phyloP scores from a whole-genome alignment of 169 alveolate species.

The Plasmodium cynomolgi region DNA sequence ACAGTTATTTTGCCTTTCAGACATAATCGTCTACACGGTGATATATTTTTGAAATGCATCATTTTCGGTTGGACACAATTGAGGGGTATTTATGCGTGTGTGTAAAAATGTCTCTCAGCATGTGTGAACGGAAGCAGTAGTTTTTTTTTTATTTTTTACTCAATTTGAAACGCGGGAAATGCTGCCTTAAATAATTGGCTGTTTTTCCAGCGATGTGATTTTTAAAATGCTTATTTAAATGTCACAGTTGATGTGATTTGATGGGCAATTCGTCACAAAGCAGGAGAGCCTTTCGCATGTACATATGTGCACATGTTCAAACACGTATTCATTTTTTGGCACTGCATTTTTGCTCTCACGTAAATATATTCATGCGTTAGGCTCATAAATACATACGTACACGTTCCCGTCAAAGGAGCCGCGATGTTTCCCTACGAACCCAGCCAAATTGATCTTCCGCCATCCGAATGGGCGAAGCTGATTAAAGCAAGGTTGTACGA shows the following conservation, averaged over 20 bases:
- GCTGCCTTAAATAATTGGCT: background rate
- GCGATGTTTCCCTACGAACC: conserved; percentile 74
- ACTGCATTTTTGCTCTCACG: background rate
- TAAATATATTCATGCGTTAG: background rate
- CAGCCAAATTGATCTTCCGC: conserved; percentile 56
- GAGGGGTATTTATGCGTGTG: conserved; percentile 1
- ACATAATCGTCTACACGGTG: conserved; percentile 6
- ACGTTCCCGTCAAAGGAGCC: background rate
- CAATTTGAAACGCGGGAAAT: background rate
- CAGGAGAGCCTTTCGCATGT: background rate
- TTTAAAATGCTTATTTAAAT: background rate
- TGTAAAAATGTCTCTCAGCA: background rate
- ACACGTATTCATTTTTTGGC: background rate
- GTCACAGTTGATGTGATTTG: background rate
- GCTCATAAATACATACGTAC: conserved; percentile 8
- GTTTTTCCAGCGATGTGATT: background rate
- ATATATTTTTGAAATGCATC: conserved; percentile 62
- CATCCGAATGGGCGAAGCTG: conserved; percentile 68
- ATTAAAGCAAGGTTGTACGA: conserved; percentile 54
- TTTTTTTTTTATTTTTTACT: conserved; percentile 6
- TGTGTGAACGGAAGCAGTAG: background rate
- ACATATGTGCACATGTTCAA: background rate
- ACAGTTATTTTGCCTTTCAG: conserved; percentile 14
- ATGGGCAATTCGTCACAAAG: background rate
- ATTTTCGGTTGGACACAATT: conserved; percentile 9